Evolutionary conservation across 2,329 filamentous ascomycete genomes (phyloP).

Genomic region (Verticillium dahliae): DNA sequence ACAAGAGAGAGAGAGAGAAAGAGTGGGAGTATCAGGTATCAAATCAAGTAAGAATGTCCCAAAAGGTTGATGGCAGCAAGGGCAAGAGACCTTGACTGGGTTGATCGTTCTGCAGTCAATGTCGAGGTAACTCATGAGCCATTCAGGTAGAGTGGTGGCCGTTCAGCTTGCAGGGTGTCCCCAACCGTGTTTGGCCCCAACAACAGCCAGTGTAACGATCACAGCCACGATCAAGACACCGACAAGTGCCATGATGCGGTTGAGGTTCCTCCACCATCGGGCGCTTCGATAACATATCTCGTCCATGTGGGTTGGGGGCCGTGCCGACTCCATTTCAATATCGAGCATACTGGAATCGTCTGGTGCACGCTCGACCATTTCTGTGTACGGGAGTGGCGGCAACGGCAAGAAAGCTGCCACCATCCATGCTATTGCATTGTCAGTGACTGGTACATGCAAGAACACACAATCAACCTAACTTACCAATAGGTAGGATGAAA

Average conservation of each 20-base stretch:
- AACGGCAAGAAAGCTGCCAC: constrained; percentile 69
- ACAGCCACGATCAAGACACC: constrained; percentile 48
- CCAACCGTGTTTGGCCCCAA: constrained; percentile 47
- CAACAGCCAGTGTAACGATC: constrained; percentile 41
- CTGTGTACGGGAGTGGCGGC: constrained; percentile 47
- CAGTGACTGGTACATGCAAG: not conserved
- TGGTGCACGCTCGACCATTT: constrained; percentile 41
- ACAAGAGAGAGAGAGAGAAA: no score
- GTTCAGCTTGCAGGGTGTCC: constrained; percentile 8
- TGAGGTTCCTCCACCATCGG: constrained; percentile 54
- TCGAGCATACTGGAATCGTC: constrained; percentile 32
- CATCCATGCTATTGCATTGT: constrained; percentile 59
- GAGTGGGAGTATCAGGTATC: not conserved
- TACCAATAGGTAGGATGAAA: constrained; percentile 70
- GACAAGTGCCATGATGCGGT: constrained; percentile 51
- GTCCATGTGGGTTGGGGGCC: constrained; percentile 27
- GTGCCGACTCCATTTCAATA: constrained; percentile 17
- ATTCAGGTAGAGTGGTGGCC: not conserved
- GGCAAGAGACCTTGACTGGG: no score
- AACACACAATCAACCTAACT: constrained; percentile 18
- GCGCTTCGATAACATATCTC: constrained; percentile 44
- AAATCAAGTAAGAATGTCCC: not conserved
- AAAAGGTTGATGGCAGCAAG: no score
- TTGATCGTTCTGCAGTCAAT: not conserved
- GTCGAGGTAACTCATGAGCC: not conserved